Evolutionary conservation across 208 protist species (phyloP).

Genomic region (Leishmania gerbilli): DNA sequence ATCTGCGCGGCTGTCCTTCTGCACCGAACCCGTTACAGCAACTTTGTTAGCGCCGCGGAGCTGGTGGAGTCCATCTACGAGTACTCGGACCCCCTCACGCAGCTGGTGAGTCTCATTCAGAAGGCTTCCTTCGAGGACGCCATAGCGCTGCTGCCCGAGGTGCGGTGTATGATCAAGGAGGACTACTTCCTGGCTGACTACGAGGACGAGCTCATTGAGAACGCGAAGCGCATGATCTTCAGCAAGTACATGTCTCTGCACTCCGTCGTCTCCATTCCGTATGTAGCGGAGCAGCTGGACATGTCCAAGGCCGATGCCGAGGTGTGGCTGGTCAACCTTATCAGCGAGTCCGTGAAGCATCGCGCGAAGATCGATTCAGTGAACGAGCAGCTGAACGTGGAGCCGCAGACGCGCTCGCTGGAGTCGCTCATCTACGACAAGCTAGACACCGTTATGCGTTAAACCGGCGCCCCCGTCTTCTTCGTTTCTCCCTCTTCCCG

Average conservation of each 20-base stretch:
- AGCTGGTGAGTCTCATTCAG: conserved; percentile 74
- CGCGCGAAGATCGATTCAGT: conserved; percentile 93
- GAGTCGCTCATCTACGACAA: conserved; percentile 78
- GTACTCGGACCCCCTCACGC: conserved; percentile 89
- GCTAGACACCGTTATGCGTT: conserved; percentile 55
- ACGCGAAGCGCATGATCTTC: conserved; percentile 86
- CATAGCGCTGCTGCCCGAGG: conserved; percentile 73
- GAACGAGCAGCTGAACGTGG: conserved; percentile 82
- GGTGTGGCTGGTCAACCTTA: conserved; percentile 90
- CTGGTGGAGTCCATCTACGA: conserved; percentile 79
- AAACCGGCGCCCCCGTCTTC: not conserved
- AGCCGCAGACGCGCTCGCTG: conserved; percentile 73
- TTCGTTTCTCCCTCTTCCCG: not conserved
- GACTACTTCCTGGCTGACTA: conserved; percentile 89
- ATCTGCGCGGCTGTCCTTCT: conserved; percentile 86
- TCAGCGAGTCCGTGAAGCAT: conserved; percentile 87
- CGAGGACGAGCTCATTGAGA: conserved; percentile 73
- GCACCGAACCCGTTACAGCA: conserved; percentile 71
- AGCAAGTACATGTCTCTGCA: conserved; percentile 86
- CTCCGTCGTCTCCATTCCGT: conserved; percentile 83
- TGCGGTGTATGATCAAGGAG: conserved; percentile 48
- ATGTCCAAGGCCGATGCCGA: conserved; percentile 78
- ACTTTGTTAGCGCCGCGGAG: conserved; percentile 65
- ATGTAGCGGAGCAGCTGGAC: conserved; percentile 80
- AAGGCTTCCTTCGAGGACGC: conserved; percentile 80